Base-by-base conservation (phyloP, 805 yeast species). In the Cyberlindnera mississippiensis region DNA sequence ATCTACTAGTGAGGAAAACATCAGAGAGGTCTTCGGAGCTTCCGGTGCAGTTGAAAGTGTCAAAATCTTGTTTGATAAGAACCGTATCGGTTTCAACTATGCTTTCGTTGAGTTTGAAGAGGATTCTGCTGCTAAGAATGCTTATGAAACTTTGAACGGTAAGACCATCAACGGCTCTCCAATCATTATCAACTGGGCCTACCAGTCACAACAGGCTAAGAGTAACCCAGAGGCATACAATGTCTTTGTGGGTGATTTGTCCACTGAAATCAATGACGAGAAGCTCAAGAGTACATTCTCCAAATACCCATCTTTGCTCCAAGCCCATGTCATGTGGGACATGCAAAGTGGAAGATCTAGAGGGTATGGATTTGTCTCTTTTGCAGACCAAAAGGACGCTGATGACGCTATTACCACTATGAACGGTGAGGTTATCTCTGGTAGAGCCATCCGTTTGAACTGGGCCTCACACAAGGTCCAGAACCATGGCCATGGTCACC, bases 261-360 rank as follows among this genome's bases (percentile, higher is more conserved):
- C 87, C 30, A 72, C 83, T 7, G 95, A 89, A 55, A 82, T 89
- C 28, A 81, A 85, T 57, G 96, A 89, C 63, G 95, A 84, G 50
- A 59, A 76, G 14, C 71, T 88, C 48, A 69, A 69, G 38, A 64
- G 62, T 33, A 70, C 83, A 11, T 88, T 88, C 57, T 52, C 67
- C 5, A 67, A 69, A 42, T 84, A 75, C 60, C 68, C 70, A 14
- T 74, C 88, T 1, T 67, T 85, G 54, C 67, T 77, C 35, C 93
- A 85, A 61, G 96, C 95, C 11, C 89, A 88, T 53, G 96, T 88
- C 26, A 89, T 88, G 96, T 88, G 96, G 96, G 96, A 89, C 61
- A 86, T 87, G 95, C 90, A 85, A 61, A 83, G 93, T 19, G 93
- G 95, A 33, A 73, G 96, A 59, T 86, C 95, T 3, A 73, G 96